A percentile compares a stretch with the other conserved stretches of the same genome.
These are phyloP conservation scores for Ustulina deusta DNA, from an alignment of 2,329 filamentous ascomycete genomes.

Conservation along the genomic window DNA sequence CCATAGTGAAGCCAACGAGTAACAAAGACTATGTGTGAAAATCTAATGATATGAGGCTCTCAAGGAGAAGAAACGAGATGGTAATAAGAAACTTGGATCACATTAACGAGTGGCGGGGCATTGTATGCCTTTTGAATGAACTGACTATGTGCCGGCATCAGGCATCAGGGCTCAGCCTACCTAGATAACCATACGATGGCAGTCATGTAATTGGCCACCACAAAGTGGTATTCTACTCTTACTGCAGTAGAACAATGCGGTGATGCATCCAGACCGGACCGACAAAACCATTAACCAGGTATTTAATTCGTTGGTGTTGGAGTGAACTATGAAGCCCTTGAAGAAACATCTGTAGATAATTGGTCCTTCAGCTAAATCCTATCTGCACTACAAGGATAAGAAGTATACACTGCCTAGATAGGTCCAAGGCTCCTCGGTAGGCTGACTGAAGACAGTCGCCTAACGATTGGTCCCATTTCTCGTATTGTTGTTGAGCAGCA, in stretches of 20 bases:
- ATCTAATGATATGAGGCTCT: neutral
- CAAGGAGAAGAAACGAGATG: neutral
- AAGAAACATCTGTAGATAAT: too few relatives aligned
- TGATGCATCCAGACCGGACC: neutral
- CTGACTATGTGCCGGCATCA: neutral
- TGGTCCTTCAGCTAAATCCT: neutral
- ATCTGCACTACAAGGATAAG: too few relatives aligned
- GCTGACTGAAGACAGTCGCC: neutral
- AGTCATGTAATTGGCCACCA: constrained; percentile 29
- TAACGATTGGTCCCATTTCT: neutral
- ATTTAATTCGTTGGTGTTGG: constrained; percentile 5
- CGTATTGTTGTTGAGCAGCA: neutral
- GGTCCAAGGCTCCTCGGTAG: neutral
- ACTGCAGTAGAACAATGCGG: constrained; percentile 13
- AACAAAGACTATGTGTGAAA: neutral
- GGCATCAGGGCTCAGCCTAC: constrained; percentile 27
- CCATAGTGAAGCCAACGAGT: constrained; percentile 10
- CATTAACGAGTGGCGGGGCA: neutral
- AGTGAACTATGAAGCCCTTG: neutral
- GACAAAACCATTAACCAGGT: neutral
- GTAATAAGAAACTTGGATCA: neutral
- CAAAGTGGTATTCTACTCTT: neutral
- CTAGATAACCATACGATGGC: constrained; percentile 27
- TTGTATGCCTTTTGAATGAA: constrained; percentile 20
- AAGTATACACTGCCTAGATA: too few relatives aligned